Conservation (phyloP, 2,329 filamentous ascomycete genomes). For the Colletotrichum sp. region DNA sequence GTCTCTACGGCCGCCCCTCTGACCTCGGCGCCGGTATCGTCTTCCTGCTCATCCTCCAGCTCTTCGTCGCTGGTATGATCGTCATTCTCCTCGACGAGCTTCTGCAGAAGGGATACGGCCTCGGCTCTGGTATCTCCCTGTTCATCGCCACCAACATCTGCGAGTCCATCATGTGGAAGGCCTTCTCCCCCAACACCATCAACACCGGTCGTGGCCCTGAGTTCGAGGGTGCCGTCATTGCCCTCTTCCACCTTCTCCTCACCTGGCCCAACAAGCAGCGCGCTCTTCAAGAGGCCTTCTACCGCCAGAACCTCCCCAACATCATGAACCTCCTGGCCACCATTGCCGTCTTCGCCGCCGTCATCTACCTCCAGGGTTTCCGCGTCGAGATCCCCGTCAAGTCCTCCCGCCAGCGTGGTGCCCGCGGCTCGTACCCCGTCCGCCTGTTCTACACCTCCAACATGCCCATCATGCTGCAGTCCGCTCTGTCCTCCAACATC, state of each 20-base stretch:
- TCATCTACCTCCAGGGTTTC: conserved; percentile 99
- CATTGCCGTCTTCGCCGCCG: conserved; percentile 89
- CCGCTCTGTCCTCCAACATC: conserved; percentile 96
- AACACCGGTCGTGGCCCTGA: conserved; percentile 99
- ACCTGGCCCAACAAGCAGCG: conserved; percentile 99
- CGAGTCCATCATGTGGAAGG: conserved; percentile 99
- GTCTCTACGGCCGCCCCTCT: conserved; percentile 94
- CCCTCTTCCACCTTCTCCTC: conserved; percentile 95
- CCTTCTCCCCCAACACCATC: conserved; percentile 98
- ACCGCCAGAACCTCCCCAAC: conserved; percentile 98
- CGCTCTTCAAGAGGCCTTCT: conserved; percentile 97
- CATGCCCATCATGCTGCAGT: conserved; percentile 99
- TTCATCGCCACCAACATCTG: conserved; percentile 99
- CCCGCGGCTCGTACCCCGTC: conserved; percentile 96
- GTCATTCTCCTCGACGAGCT: conserved; percentile 99
- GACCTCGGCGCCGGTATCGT: conserved; percentile 98
- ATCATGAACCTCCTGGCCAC: conserved; percentile 98
- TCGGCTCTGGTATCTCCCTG: conserved; percentile 97
- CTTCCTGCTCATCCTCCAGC: conserved; percentile 96
- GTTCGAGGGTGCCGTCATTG: conserved; percentile 98
- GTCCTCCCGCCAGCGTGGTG: conserved; percentile 97
- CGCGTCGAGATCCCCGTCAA: conserved; percentile 99
- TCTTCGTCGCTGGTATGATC: conserved; percentile 96
- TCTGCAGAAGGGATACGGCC: conserved; percentile 98
- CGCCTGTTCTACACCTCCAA: conserved; percentile 99